Conservation (phyloP, 1,284 basidiomycete species). For the Ganoderma sinense region DNA sequence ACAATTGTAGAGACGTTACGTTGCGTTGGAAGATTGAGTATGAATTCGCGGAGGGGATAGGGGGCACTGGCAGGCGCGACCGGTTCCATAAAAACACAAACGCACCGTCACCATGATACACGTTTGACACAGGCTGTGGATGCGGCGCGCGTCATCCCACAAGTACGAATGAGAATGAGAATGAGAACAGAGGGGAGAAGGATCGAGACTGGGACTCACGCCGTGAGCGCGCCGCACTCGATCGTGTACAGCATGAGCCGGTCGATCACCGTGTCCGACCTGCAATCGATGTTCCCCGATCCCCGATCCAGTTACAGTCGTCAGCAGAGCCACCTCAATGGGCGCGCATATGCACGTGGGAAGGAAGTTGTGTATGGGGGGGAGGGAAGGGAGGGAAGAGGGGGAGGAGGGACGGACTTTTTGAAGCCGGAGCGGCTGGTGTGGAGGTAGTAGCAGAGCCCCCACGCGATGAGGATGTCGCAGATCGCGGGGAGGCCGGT, state of each 20-base stretch:
- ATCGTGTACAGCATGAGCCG: conserved; percentile 12
- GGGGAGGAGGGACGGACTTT: neutral
- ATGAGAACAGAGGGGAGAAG: neutral
- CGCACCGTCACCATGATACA: neutral
- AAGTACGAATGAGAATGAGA: neutral
- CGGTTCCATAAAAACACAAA: too few species aligned
- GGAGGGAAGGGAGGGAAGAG: too few species aligned
- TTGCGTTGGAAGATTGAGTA: too few species aligned
- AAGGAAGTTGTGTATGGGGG: too few species aligned
- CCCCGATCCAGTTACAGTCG: too few species aligned
- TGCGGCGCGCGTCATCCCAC: neutral
- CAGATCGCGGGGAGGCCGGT: neutral
- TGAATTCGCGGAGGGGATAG: too few species aligned
- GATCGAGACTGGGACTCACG: neutral
- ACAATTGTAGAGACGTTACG: too few species aligned
- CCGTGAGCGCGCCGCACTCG: conserved; percentile 5
- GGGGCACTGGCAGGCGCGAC: too few species aligned
- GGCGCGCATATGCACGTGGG: too few species aligned
- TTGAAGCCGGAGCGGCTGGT: conserved; percentile 4
- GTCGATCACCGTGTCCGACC: conserved; percentile 7
- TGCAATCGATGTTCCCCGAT: too few species aligned
- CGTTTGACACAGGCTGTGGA: neutral
- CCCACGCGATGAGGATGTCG: conserved; percentile 11
- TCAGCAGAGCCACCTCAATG: too few species aligned
- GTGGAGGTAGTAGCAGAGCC: conserved; percentile 11